Conservation (phyloP, 164 flowering plant species). For the Saururus chinensis region DNA sequence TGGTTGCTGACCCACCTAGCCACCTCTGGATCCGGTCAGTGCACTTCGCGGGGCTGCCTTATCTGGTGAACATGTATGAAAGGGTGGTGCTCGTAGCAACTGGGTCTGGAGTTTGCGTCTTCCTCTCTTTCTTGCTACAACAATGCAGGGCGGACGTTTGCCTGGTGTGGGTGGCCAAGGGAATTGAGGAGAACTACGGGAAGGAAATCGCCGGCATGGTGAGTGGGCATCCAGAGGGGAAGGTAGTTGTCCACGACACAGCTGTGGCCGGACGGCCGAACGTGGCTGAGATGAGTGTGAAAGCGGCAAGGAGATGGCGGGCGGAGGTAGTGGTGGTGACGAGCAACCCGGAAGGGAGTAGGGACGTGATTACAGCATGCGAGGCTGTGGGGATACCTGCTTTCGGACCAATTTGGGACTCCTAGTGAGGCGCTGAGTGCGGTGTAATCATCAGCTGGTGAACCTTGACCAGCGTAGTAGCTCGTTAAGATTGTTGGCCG, state of each 20-base stretch:
- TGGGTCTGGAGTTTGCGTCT: slow-evolving; percentile 41
- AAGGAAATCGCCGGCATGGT: slow-evolving; percentile 40
- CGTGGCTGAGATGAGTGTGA: slow-evolving; percentile 39
- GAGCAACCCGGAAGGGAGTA: slow-evolving; percentile 62
- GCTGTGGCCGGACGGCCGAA: slow-evolving; percentile 47
- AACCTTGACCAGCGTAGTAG: too few relatives aligned
- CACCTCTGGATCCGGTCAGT: slow-evolving; percentile 55
- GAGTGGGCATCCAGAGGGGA: slow-evolving; percentile 36
- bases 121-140: slow-evolving; percentile 46
- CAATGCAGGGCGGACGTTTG: slow-evolving; percentile 37
- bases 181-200: slow-evolving; percentile 46
- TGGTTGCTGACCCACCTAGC: slow-evolving; percentile 49
- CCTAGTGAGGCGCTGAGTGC: too few relatives aligned
- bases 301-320: slow-evolving; percentile 37
- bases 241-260: slow-evolving; percentile 57
- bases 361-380: slow-evolving; percentile 56
- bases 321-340: slow-evolving; percentile 59
- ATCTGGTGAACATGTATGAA: slow-evolving; percentile 50
- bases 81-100: slow-evolving; percentile 54
- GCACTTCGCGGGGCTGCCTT: slow-evolving; percentile 62
- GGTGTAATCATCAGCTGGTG: too few relatives aligned
- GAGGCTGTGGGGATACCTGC: slow-evolving; percentile 44
- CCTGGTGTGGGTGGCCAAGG: slow-evolving; percentile 55
- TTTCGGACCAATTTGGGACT: slow-evolving; percentile 71
- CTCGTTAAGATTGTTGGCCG: too few relatives aligned